phyloP scores from a whole-genome alignment of 1,139 yeast species.

The Yamadazyma atlantica region DNA sequence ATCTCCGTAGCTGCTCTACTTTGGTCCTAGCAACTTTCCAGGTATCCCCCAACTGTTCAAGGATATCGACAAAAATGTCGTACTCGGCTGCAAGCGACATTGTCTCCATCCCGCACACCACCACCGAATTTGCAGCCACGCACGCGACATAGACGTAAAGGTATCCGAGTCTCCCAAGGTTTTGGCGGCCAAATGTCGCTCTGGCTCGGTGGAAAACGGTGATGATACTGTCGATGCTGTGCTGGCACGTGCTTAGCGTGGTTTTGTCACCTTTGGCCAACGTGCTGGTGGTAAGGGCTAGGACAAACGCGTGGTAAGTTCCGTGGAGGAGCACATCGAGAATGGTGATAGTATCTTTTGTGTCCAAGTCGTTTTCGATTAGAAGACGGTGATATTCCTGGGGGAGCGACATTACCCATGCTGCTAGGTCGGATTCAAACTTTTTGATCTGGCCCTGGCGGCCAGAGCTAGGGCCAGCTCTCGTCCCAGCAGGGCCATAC shows the following conservation, averaged over 20 bases:
- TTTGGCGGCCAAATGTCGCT: conserved; percentile 5
- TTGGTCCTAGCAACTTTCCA: conserved; percentile 4
- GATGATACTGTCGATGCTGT: background rate
- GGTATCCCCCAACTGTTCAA: conserved; percentile 3
- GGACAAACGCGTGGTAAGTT: conserved; percentile 4
- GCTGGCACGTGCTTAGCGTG: background rate
- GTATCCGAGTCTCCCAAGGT: conserved; percentile 4
- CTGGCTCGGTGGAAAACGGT: conserved; percentile 2
- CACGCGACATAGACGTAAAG: conserved; percentile 4
- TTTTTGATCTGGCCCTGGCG: no score
- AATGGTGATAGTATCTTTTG: conserved; percentile 6
- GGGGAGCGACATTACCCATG: conserved; percentile 5
- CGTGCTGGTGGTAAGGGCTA: conserved; percentile 2
- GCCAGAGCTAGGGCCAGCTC: no score
- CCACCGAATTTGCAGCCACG: conserved; percentile 4
- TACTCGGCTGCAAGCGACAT: no score
- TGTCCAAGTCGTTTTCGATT: conserved; percentile 3
- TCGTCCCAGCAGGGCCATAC: no score
- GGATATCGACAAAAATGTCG: conserved; percentile 2
- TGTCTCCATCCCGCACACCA: background rate
- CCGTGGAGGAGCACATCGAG: conserved; percentile 6
- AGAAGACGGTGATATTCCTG: conserved; percentile 2
- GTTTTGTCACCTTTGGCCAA: background rate
- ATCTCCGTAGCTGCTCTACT: background rate
- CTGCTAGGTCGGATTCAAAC: no score